phyloP scores from a whole-genome alignment of 306 rosid species.

The Lathyrus sativus region DNA sequence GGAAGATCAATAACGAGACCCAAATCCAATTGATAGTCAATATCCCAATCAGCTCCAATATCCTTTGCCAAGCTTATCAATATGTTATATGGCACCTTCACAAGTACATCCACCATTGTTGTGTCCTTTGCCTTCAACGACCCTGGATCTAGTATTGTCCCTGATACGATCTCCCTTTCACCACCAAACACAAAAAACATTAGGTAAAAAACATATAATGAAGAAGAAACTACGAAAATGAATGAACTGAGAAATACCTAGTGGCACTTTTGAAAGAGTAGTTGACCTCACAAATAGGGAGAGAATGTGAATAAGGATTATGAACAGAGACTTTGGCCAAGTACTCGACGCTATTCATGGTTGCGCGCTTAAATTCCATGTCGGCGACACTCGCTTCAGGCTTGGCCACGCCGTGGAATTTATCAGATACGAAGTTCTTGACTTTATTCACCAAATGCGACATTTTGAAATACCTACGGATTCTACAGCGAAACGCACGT shows the following conservation, averaged over 20 bases:
- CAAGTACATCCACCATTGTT: constrained; percentile 62
- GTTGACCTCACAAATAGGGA: constrained; percentile 72
- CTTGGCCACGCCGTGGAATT: constrained; percentile 48
- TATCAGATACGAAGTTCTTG: constrained; percentile 55
- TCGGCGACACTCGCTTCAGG: constrained; percentile 71
- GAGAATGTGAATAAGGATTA: constrained; percentile 56
- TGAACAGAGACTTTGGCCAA: constrained; percentile 56
- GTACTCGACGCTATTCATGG: constrained; percentile 56
- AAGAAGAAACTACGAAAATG: too few relatives aligned
- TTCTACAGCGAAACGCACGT: neutral
- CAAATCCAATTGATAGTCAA: constrained; percentile 67
- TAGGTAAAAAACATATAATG: neutral
- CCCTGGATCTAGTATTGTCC: constrained; percentile 82
- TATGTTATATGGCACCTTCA: constrained; percentile 68
- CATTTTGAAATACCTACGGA: constrained; percentile 39
- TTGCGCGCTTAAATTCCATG: constrained; percentile 66
- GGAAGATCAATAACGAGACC: constrained; percentile 77
- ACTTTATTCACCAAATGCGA: constrained; percentile 60
- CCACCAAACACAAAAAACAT: constrained; percentile 2
- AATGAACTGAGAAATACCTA: neutral
- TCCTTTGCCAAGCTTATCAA: constrained; percentile 69
- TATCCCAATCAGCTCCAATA: constrained; percentile 82
- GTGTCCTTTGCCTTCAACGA: constrained; percentile 58
- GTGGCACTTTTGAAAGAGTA: constrained; percentile 73
- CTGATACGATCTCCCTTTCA: constrained; percentile 67